Conservation (phyloP, 495 filamentous ascomycete species). For the Chaetomium fimeti region DNA sequence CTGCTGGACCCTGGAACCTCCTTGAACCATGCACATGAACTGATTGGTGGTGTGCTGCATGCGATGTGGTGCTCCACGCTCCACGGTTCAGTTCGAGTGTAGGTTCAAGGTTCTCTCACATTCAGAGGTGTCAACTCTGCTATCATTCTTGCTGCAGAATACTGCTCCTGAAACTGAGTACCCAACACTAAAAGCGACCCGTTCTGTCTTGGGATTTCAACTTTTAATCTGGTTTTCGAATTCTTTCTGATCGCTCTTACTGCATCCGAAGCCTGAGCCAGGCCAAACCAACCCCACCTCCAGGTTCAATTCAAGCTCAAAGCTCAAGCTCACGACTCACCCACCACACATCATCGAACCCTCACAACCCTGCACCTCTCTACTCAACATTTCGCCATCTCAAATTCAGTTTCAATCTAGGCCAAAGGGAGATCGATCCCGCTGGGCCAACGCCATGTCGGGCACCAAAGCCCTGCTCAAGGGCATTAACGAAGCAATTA, state of each 20-base stretch:
- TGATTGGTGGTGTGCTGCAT: too few species aligned
- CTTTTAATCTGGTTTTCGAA: not conserved
- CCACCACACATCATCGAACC: not conserved
- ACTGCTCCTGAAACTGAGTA: too few species aligned
- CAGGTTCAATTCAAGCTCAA: not conserved
- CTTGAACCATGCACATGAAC: too few species aligned
- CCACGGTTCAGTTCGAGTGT: too few species aligned
- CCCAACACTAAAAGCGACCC: too few species aligned
- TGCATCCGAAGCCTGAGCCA: not conserved
- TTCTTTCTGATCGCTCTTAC: not conserved
- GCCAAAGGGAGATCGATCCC: not conserved
- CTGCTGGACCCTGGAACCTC: too few species aligned
- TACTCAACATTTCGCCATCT: not conserved
- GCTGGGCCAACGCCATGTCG: constrained; percentile 43
- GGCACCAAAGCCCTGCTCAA: constrained; percentile 76
- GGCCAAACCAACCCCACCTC: not conserved
- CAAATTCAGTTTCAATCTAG: not conserved
- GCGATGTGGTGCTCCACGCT: too few species aligned
- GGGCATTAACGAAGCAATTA: constrained; percentile 73
- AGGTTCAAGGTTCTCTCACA: too few species aligned
- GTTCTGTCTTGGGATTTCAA: too few species aligned
- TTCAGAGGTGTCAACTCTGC: too few species aligned
- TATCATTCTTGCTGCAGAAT: too few species aligned
- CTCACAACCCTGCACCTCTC: not conserved
- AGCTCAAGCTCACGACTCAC: too few species aligned